Evolutionary conservation across 352 stramenopile species (phyloP).

Genomic region (Peronosclerospora sorghi): DNA sequence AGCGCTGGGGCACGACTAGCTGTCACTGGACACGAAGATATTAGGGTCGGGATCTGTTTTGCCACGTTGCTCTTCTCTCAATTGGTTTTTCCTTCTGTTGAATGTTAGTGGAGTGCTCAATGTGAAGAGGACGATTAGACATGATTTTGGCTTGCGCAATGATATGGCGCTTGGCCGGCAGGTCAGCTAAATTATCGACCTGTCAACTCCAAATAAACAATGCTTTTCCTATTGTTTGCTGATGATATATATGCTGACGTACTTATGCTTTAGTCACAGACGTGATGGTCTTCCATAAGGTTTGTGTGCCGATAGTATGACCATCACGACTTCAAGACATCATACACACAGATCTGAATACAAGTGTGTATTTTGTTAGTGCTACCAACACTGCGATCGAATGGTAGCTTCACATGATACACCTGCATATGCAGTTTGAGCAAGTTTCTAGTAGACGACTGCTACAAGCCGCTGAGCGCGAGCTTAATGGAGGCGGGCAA

Average conservation of each 20-base stretch:
- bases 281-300: too few relatives aligned
- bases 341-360: too few relatives aligned
- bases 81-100: constrained; percentile 22
- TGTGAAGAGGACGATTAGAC: constrained; percentile 24
- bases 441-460: constrained; percentile 1
- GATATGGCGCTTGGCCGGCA: not conserved
- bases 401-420: constrained; percentile 9
- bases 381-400: constrained; percentile 16
- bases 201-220: constrained; percentile 11
- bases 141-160: constrained; percentile 22
- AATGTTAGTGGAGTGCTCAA: constrained; percentile 43
- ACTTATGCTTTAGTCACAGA: too few relatives aligned
- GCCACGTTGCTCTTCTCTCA: constrained; percentile 6
- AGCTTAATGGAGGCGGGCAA: constrained; percentile 71
- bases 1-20: not conserved
- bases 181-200: constrained; percentile 3
- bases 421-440: constrained; percentile 12
- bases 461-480: not conserved
- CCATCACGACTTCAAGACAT: too few relatives aligned
- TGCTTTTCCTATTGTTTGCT: too few relatives aligned
- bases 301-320: too few relatives aligned
- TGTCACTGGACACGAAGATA: constrained; percentile 1
- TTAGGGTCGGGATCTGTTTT: not conserved
- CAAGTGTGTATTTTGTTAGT: constrained; percentile 20
- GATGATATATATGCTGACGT: too few relatives aligned